These are phyloP conservation scores for Triangularia setosa DNA, from an alignment of 2,329 filamentous ascomycete genomes.

Conservation along the genomic window DNA sequence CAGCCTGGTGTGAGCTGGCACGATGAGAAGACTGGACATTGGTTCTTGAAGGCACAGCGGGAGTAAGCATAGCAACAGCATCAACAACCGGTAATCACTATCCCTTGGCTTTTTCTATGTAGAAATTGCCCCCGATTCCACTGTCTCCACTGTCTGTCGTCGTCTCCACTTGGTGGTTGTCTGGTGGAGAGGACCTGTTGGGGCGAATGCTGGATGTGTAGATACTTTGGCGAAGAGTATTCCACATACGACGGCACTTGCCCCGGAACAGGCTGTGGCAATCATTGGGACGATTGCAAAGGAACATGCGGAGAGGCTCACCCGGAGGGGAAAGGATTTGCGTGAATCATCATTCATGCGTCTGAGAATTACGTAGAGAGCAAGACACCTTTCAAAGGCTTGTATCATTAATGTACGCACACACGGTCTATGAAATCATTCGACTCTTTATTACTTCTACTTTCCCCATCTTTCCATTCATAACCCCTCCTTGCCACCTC, in stretches of 20 bases:
- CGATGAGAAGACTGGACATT: too few relatives aligned
- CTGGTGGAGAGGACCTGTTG: neutral
- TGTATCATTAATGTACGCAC: neutral
- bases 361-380: neutral
- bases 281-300: neutral
- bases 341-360: neutral
- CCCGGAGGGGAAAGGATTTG: neutral
- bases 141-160: too few relatives aligned
- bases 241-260: neutral
- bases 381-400: too few relatives aligned
- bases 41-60: too few relatives aligned
- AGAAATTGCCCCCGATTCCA: too few relatives aligned
- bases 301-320: neutral
- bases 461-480: neutral
- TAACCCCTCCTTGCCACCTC: neutral
- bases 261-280: neutral
- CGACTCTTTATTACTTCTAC: neutral
- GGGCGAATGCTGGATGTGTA: neutral
- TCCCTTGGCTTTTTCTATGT: too few relatives aligned
- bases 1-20: too few relatives aligned
- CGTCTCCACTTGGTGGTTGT: too few relatives aligned
- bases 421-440: neutral
- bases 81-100: too few relatives aligned
- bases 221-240: neutral
- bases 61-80: too few relatives aligned